Conservation (phyloP, 768 basidiomycete species). For the Auricularia sp. region DNA sequence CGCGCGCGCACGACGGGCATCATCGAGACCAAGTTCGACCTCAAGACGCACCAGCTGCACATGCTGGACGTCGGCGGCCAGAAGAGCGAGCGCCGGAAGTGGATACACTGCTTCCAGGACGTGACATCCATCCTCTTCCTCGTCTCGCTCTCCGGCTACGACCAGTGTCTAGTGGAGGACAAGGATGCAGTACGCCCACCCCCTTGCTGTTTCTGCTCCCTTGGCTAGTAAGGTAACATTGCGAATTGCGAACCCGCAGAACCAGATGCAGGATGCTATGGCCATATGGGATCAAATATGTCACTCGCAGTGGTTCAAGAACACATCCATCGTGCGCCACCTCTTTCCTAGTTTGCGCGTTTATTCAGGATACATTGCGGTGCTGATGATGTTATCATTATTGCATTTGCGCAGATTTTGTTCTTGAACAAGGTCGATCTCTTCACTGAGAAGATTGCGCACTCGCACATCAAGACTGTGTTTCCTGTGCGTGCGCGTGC, state of each 20-base stretch:
- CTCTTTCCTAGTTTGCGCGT: neutral
- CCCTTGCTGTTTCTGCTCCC: neutral
- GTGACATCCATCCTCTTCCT: constrained; percentile 89
- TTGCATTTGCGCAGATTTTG: constrained; percentile 49
- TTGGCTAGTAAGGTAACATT: neutral
- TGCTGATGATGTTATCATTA: neutral
- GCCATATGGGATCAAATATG: constrained; percentile 99
- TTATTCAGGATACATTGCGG: constrained; percentile 5
- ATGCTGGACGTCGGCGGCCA: constrained; percentile 91
- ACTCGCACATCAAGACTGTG: constrained; percentile 78
- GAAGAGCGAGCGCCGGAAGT: constrained; percentile 86
- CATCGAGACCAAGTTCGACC: constrained; percentile 74
- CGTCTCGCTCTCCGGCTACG: constrained; percentile 86
- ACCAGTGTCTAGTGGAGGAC: constrained; percentile 90
- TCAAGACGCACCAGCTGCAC: constrained; percentile 73
- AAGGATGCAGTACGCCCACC: constrained; percentile 63
- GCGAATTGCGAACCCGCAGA: constrained; percentile 34
- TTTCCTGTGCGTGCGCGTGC: constrained; percentile 55
- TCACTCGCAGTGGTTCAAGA: constrained; percentile 95
- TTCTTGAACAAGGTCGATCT: constrained; percentile 95
- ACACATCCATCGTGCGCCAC: constrained; percentile 68
- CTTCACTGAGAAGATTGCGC: constrained; percentile 72
- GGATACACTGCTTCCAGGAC: constrained; percentile 94
- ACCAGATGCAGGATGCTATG: constrained; percentile 98
- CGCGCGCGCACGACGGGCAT: constrained; percentile 86